A percentile compares a stretch with the other conserved stretches of the same genome.
phyloP scores from a whole-genome alignment of 2,329 filamentous ascomycete species.

The Onygenales sp. region DNA sequence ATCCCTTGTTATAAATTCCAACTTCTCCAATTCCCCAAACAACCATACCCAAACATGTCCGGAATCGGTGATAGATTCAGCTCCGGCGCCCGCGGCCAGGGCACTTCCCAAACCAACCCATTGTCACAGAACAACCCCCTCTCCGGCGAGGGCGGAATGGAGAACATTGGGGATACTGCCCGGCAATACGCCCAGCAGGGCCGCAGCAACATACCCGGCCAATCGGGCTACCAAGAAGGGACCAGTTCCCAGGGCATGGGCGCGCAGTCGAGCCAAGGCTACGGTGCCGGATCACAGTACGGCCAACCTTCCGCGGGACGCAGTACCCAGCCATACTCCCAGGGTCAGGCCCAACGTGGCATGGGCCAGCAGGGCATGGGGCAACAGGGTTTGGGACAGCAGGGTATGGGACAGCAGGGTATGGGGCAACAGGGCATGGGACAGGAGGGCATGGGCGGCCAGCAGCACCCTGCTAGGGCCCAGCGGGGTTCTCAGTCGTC shows the following conservation, averaged over 20 bases:
- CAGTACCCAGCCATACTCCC: not conserved
- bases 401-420: not conserved
- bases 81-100: not conserved
- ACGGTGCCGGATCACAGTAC: not conserved
- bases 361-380: not conserved
- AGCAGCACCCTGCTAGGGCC: not conserved
- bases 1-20: not conserved
- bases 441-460: not conserved
- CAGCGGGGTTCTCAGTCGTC: not conserved
- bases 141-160: not conserved
- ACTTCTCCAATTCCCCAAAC: not conserved
- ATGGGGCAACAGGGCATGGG: conserved; percentile 2
- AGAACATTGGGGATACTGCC: not conserved
- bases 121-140: not conserved
- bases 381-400: not conserved
- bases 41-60: conserved; percentile 6
- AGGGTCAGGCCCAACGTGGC: not conserved
- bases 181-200: not conserved
- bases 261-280: not conserved
- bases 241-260: not conserved
- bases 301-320: not conserved
- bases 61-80: conserved; percentile 7
- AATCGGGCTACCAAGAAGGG: no score
- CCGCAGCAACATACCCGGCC: not conserved
- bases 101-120: no score